These are phyloP conservation scores for Pyrus hybrid DNA, from an alignment of 331 rosid genomes.

Conservation along the genomic window DNA sequence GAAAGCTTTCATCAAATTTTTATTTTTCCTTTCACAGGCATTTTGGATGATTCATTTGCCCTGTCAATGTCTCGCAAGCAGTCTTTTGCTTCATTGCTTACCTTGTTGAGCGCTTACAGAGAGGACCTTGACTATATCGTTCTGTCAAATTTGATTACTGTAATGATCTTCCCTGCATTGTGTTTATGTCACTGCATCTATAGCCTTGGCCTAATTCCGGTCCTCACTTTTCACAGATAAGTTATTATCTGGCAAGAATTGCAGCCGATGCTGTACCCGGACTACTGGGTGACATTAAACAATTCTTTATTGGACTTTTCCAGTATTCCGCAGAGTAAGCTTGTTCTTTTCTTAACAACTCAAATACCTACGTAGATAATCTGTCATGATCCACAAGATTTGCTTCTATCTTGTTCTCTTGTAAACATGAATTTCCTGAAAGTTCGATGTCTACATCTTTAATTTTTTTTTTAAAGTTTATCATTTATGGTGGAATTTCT, in stretches of 20 bases:
- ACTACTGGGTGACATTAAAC: conserved; percentile 19
- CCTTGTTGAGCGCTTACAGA: conserved; percentile 40
- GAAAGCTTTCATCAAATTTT: background rate
- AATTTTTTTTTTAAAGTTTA: background rate
- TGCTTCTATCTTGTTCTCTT: background rate
- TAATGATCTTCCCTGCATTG: conserved; percentile 11
- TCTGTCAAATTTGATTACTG: conserved; percentile 40
- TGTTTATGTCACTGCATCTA: background rate
- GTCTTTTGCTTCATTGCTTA: conserved; percentile 36
- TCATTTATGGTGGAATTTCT: conserved; percentile 9
- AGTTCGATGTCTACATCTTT: no score
- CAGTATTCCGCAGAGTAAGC: conserved; percentile 36
- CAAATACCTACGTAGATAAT: background rate
- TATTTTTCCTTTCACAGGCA: conserved; percentile 26
- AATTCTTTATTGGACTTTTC: conserved; percentile 24
- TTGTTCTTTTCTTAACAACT: background rate
- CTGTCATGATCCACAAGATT: background rate
- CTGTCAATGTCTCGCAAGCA: conserved; percentile 44
- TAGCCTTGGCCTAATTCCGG: conserved; percentile 7
- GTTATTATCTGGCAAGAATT: conserved; percentile 24
- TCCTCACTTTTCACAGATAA: conserved; percentile 15
- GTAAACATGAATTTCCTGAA: no score
- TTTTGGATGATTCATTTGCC: conserved; percentile 52
- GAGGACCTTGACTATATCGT: conserved; percentile 45
- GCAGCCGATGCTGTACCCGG: conserved; percentile 42